Conservation (phyloP, 208 protist genomes). For the Phytomonas serpens region DNA sequence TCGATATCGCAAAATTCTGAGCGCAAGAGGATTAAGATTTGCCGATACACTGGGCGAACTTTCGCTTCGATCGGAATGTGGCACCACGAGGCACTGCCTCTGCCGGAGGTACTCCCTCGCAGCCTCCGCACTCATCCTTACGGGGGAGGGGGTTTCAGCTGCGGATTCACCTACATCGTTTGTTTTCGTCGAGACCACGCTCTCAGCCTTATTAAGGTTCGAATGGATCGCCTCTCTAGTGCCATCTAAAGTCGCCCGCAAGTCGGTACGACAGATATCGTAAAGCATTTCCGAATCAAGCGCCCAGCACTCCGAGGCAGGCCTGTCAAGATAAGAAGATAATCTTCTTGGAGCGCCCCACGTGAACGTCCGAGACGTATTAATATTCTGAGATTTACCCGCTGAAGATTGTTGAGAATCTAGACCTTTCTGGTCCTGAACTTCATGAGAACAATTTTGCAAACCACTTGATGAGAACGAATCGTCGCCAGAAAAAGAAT, state of each 20-base stretch:
- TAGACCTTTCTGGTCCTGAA: not conserved
- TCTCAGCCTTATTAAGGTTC: not conserved
- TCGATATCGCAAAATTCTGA: slow-evolving; percentile 34
- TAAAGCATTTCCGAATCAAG: slow-evolving; percentile 23
- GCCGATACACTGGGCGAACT: not conserved
- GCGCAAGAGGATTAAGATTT: slow-evolving; percentile 16
- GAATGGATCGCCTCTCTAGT: not conserved
- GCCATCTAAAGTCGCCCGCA: slow-evolving; percentile 13
- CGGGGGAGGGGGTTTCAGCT: not conserved
- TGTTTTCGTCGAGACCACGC: not conserved
- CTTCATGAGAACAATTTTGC: not conserved
- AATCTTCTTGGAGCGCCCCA: not conserved
- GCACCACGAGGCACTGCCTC: not conserved
- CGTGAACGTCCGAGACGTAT: not conserved
- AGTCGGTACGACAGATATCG: slow-evolving; percentile 21
- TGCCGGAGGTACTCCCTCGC: not conserved
- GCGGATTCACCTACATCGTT: not conserved
- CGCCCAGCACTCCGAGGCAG: slow-evolving; percentile 23
- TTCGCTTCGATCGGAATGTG: not conserved
- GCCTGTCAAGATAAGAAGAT: slow-evolving; percentile 13
- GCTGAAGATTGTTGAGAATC: not conserved
- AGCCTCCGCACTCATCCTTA: not conserved
- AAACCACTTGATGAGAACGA: not conserved
- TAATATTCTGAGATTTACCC: not conserved
- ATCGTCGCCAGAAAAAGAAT: not conserved